Conservation (phyloP, 805 yeast genomes). For the Saccharomycopsis schoenii region DNA sequence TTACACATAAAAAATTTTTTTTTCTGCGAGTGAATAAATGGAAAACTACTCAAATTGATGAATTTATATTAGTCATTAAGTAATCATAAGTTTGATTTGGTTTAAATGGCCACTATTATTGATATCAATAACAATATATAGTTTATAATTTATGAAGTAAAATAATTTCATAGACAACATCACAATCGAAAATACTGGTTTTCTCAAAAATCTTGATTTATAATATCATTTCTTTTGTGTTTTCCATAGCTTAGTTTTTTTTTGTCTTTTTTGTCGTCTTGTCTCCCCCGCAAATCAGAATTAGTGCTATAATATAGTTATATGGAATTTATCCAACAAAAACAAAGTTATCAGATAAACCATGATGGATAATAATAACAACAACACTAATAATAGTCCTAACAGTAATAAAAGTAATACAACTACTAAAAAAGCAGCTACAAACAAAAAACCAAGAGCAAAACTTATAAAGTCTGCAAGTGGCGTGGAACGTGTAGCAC, state of each 20-base stretch:
- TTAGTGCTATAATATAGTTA: neutral
- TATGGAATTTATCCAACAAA: no score
- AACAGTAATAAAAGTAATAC: neutral
- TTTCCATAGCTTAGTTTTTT: neutral
- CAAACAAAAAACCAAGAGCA: constrained; percentile 9
- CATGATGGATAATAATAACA: neutral
- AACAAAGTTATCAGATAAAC: no score
- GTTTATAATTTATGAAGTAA: no score
- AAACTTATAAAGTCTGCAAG: constrained; percentile 65
- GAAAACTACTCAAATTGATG: neutral
- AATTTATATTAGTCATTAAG: neutral
- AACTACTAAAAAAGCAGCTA: neutral
- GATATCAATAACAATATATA: no score
- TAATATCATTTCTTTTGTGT: neutral
- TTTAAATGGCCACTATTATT: neutral
- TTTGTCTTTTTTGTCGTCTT: neutral
- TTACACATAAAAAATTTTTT: neutral
- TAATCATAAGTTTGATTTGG: neutral
- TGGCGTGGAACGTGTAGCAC: constrained; percentile 63
- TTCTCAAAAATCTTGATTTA: no score
- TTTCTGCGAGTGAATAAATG: neutral
- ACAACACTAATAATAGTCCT: neutral
- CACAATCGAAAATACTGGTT: no score
- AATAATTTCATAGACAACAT: neutral
- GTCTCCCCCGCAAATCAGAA: neutral